These are phyloP conservation scores for Aristolochia contorta DNA, from an alignment of 164 flowering plant species.

Conservation along the genomic window DNA sequence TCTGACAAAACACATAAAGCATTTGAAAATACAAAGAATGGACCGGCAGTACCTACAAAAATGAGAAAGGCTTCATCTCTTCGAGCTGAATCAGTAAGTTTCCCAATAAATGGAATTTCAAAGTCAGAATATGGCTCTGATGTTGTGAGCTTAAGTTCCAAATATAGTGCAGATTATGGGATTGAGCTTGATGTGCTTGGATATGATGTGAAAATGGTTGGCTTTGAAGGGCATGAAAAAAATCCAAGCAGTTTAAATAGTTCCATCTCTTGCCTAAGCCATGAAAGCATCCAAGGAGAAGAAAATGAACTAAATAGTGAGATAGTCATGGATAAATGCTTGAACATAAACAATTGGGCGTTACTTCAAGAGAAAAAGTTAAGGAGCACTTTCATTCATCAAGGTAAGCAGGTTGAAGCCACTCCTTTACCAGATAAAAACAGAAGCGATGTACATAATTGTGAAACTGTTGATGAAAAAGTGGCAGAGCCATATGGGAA, in stretches of 20 bases:
- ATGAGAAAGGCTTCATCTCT: constrained; percentile 22
- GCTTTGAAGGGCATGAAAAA: constrained; percentile 16
- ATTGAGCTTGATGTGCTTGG: constrained; percentile 31
- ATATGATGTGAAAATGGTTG: constrained; percentile 26
- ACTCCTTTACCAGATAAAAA: constrained; percentile 20
- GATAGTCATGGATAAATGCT: constrained; percentile 6
- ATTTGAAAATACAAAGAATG: constrained; percentile 9
- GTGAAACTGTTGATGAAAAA: not conserved
- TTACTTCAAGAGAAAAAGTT: constrained; percentile 19
- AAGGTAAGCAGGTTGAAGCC: constrained; percentile 18
- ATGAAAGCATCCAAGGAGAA: constrained; percentile 2
- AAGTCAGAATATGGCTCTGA: constrained; percentile 34
- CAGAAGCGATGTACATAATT: constrained; percentile 1
- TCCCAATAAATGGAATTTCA: constrained; percentile 23
- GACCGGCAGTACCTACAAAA: constrained; percentile 8
- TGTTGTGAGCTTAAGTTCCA: constrained; percentile 20
- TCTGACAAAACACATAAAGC: constrained; percentile 16
- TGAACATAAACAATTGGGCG: constrained; percentile 28
- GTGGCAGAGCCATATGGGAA: not conserved
- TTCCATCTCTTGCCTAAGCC: constrained; percentile 6
- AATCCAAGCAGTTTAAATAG: constrained; percentile 8
- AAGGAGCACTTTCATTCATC: constrained; percentile 6
- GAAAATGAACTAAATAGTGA: constrained; percentile 8
- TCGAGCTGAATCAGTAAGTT: constrained; percentile 32
- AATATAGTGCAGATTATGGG: constrained; percentile 23